Evolutionary conservation across 2,329 filamentous ascomycete species (phyloP).

Genomic region (Aspergillus tanneri): DNA sequence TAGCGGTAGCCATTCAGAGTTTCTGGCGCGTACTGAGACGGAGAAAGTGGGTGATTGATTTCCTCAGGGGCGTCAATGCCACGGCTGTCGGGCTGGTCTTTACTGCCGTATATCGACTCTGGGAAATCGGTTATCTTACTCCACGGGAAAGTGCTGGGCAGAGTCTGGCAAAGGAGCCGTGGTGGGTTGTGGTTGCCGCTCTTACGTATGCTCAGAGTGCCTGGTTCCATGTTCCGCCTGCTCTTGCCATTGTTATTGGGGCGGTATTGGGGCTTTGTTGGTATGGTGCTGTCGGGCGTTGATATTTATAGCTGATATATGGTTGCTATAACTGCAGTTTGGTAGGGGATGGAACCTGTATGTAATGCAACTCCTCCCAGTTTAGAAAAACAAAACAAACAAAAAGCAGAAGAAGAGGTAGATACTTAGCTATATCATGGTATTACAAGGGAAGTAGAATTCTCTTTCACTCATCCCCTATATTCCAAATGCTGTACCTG

Average conservation of each 20-base stretch:
- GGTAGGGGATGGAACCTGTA: too few species aligned
- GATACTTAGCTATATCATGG: too few species aligned
- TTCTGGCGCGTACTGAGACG: constrained; percentile 55
- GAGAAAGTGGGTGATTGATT: constrained; percentile 49
- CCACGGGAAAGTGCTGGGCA: constrained; percentile 49
- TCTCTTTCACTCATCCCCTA: too few species aligned
- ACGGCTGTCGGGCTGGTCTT: constrained; percentile 62
- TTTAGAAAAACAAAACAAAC: too few species aligned
- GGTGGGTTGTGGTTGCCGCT: constrained; percentile 63
- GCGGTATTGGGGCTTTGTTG: constrained; percentile 50
- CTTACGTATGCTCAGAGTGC: constrained; percentile 48
- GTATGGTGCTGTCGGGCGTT: constrained; percentile 52
- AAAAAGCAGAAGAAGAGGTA: too few species aligned
- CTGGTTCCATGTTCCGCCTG: constrained; percentile 50
- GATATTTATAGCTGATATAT: too few species aligned
- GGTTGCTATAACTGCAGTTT: too few species aligned
- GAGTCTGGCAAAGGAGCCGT: constrained; percentile 59
- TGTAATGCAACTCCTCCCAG: too few species aligned
- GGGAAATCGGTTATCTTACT: constrained; percentile 61
- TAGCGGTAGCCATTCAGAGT: constrained; percentile 43
- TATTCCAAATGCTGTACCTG: too few species aligned
- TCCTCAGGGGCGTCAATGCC: constrained; percentile 59
- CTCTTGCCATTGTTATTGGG: constrained; percentile 48
- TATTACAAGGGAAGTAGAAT: too few species aligned
- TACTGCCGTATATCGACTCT: constrained; percentile 63